These are phyloP conservation scores for Monosporozyma servazzii DNA, from an alignment of 805 yeast species.

Conservation along the genomic window DNA sequence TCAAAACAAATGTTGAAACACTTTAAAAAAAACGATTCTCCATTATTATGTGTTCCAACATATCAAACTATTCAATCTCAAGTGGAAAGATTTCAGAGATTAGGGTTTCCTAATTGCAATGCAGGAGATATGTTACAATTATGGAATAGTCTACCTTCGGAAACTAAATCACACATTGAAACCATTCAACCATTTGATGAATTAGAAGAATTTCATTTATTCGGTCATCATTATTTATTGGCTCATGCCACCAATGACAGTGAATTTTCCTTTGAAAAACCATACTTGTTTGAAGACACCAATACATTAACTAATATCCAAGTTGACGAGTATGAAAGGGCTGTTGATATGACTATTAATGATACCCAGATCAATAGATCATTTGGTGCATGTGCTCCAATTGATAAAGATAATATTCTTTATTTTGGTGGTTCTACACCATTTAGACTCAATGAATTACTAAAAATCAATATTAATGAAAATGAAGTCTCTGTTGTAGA, in stretches of 20 bases:
- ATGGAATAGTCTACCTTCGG: constrained; percentile 44
- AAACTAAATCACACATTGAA: constrained; percentile 35
- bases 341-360: not conserved
- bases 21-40: constrained; percentile 55
- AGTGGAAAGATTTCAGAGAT: constrained; percentile 35
- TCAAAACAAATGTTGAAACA: constrained; percentile 68
- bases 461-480: constrained; percentile 5
- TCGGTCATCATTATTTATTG: constrained; percentile 65
- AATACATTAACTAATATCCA: not conserved
- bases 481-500: constrained; percentile 6
- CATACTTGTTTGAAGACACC: constrained; percentile 4
- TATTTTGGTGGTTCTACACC: constrained; percentile 34
- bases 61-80: constrained; percentile 50
- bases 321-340: not conserved
- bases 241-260: constrained; percentile 49
- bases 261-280: constrained; percentile 6
- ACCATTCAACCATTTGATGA: constrained; percentile 68
- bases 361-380: constrained; percentile 10
- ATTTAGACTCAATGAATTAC: constrained; percentile 17
- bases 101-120: constrained; percentile 43
- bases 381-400: constrained; percentile 17
- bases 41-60: constrained; percentile 51
- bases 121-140: constrained; percentile 45
- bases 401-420: constrained; percentile 7
- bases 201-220: constrained; percentile 70